Evolutionary conservation across 148 eudicot genomes (phyloP).

Genomic region (Polygonum aviculare): DNA sequence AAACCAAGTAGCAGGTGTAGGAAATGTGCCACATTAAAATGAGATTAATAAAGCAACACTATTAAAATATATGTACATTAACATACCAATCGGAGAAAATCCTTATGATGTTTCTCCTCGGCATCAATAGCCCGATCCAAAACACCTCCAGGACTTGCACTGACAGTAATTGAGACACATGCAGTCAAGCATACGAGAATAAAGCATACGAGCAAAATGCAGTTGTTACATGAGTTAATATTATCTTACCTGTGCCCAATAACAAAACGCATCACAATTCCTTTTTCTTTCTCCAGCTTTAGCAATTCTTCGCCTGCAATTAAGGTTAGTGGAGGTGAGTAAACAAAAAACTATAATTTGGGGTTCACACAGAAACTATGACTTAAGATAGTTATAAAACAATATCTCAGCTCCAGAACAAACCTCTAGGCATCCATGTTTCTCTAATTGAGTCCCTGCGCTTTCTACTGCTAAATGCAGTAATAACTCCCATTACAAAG

Average conservation of each 20-base stretch:
- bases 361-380: neutral
- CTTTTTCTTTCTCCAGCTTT: slow-evolving; percentile 69
- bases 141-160: slow-evolving; percentile 69
- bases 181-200: neutral
- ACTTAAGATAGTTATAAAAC: neutral
- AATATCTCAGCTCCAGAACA: neutral
- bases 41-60: neutral
- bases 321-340: neutral
- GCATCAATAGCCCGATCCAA: slow-evolving; percentile 67
- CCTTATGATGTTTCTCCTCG: slow-evolving; percentile 51
- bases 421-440: slow-evolving; percentile 86
- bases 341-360: neutral
- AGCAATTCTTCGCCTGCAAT: slow-evolving; percentile 37
- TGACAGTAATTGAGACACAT: slow-evolving; percentile 8
- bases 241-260: slow-evolving; percentile 64
- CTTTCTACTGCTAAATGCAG: slow-evolving; percentile 73
- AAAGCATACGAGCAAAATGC: neutral
- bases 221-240: neutral
- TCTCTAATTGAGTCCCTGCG: slow-evolving; percentile 68
- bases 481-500: slow-evolving; percentile 72
- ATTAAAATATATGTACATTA: neutral
- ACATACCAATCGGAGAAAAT: slow-evolving; percentile 62
- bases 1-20: neutral
- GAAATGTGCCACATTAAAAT: neutral
- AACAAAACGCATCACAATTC: slow-evolving; percentile 60